phyloP scores from a whole-genome alignment of 495 filamentous ascomycete species.

The Aspergillus saccharolyticus region DNA sequence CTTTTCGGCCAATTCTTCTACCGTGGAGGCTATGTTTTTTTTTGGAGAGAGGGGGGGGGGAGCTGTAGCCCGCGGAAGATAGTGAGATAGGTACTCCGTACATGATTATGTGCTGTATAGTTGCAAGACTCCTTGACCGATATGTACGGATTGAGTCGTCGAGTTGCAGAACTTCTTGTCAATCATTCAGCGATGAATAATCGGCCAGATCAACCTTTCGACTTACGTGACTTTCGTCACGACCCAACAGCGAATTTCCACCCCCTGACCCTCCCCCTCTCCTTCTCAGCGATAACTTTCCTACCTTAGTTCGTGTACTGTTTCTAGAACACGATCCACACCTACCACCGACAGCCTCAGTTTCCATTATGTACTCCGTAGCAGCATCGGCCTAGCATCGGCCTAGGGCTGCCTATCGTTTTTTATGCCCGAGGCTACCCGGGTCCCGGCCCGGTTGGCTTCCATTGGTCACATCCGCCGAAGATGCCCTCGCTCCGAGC shows the following conservation, averaged over 20 bases:
- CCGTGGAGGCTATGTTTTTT: not conserved
- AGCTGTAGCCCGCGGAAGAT: too few species aligned
- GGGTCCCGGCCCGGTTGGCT: constrained; percentile 16
- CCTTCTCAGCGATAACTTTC: not conserved
- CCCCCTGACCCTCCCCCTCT: not conserved
- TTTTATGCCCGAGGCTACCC: constrained; percentile 11
- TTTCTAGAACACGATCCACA: constrained; percentile 14
- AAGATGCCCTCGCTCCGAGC: not conserved
- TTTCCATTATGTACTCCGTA: constrained; percentile 9
- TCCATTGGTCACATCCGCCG: constrained; percentile 13
- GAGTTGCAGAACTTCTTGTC: not conserved
- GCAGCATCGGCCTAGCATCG: constrained; percentile 7
- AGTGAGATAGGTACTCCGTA: too few species aligned
- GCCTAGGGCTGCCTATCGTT: constrained; percentile 6
- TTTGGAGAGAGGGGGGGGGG: too few species aligned
- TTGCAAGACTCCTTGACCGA: not conserved
- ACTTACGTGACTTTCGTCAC: too few species aligned
- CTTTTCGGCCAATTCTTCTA: not conserved
- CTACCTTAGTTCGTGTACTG: not conserved
- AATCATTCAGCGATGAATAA: not conserved
- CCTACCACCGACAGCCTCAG: not conserved
- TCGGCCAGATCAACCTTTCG: not conserved
- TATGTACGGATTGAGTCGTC: not conserved
- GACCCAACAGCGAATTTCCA: not conserved
- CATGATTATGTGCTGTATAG: too few species aligned